A percentile compares a stretch with the other conserved stretches of the same genome.
phyloP scores from a whole-genome alignment of 2,329 filamentous ascomycete genomes.

The Lachnellula willkommii region DNA sequence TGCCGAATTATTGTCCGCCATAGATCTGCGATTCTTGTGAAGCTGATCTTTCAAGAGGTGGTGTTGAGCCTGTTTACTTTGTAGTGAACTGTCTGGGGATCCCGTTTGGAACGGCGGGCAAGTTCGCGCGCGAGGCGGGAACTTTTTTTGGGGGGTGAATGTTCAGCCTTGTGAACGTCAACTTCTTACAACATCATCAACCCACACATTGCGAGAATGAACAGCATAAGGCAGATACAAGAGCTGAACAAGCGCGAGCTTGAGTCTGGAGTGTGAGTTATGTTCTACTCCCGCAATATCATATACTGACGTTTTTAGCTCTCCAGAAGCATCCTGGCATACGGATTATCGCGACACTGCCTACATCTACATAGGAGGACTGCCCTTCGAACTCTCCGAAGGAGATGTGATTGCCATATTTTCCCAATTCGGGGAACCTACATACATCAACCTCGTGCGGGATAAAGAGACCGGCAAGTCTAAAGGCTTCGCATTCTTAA shows the following conservation, averaged over 20 bases:
- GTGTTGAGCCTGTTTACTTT: neutral
- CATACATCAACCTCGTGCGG: constrained; percentile 84
- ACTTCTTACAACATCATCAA: neutral
- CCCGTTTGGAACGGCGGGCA: too few species aligned
- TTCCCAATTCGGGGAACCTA: constrained; percentile 92
- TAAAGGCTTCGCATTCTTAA: constrained; percentile 90
- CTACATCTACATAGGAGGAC: constrained; percentile 90
- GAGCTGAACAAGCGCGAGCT: constrained; percentile 92
- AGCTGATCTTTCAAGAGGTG: neutral
- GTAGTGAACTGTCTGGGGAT: too few species aligned
- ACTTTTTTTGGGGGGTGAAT: neutral
- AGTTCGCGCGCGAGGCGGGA: constrained; percentile 1
- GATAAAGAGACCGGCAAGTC: constrained; percentile 97
- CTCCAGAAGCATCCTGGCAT: constrained; percentile 89
- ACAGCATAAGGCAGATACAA: constrained; percentile 87
- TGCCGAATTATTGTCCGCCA: neutral
- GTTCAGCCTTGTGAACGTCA: neutral
- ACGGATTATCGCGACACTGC: constrained; percentile 96
- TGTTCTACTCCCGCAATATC: neutral
- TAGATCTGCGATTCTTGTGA: neutral
- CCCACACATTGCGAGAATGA: constrained; percentile 55
- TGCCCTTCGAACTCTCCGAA: constrained; percentile 88
- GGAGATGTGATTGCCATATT: constrained; percentile 96
- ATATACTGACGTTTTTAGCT: constrained; percentile 41
- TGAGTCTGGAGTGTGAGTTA: constrained; percentile 71